Conservation (phyloP, 164 flowering plant genomes). For the Liquidambar formosana region DNA sequence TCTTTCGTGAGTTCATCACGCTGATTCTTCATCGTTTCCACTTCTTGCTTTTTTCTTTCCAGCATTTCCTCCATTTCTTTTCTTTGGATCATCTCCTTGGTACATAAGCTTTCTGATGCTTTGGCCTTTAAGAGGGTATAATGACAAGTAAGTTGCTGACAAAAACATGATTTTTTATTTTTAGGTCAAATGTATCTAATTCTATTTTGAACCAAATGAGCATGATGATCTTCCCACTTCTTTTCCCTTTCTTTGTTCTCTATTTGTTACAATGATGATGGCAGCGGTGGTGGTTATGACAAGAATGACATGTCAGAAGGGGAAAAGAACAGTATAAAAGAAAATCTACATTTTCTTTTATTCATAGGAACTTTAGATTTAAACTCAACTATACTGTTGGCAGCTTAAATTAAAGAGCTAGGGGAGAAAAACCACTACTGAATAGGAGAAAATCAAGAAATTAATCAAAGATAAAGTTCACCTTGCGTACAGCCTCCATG, state of each 20-base stretch:
- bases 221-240: too few relatives aligned
- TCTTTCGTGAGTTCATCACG: constrained; percentile 37
- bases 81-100: constrained; percentile 44
- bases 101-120: constrained; percentile 46
- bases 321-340: background rate
- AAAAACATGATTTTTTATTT: background rate
- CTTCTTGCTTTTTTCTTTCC: constrained; percentile 39
- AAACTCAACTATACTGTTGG: background rate
- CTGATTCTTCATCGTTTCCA: constrained; percentile 42
- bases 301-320: background rate
- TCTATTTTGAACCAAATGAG: too few relatives aligned
- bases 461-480: background rate
- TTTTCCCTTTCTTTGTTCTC: background rate
- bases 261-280: background rate
- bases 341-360: background rate
- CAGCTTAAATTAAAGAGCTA: background rate
- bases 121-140: constrained; percentile 44
- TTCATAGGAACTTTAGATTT: background rate
- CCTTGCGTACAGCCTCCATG: constrained; percentile 41
- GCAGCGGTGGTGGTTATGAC: background rate
- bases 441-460: background rate
- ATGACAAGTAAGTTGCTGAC: background rate
- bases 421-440: too few relatives aligned
- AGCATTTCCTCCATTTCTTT: constrained; percentile 54
- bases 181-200: too few relatives aligned